These are phyloP conservation scores for Silene vulgaris DNA, from an alignment of 179 eudicot species.

Conservation along the genomic window DNA sequence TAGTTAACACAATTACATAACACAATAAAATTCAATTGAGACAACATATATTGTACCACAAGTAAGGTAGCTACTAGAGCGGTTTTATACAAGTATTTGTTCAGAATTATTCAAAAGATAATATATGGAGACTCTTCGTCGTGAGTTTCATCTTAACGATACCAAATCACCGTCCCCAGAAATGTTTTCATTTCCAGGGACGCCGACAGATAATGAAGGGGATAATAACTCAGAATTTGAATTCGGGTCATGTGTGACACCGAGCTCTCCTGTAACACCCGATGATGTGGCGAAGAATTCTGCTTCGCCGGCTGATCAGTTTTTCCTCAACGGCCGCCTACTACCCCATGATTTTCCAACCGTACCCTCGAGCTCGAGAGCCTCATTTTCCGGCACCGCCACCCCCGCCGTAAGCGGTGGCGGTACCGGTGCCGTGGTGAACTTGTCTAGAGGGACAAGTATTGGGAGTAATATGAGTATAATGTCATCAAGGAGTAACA, in stretches of 20 bases:
- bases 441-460: constrained; percentile 48
- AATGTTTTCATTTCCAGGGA: constrained; percentile 42
- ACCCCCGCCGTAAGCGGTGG: background rate
- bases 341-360: constrained; percentile 40
- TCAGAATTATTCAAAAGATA: background rate
- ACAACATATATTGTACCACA: no score
- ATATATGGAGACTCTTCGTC: constrained; percentile 14
- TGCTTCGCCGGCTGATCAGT: constrained; percentile 46
- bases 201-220: constrained; percentile 20
- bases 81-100: no score
- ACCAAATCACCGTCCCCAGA: constrained; percentile 34
- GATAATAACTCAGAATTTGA: constrained; percentile 38
- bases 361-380: constrained; percentile 19
- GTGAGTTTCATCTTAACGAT: constrained; percentile 8
- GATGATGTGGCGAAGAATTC: background rate
- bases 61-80: no score
- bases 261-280: constrained; percentile 20
- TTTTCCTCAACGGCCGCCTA: constrained; percentile 44
- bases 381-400: constrained; percentile 27
- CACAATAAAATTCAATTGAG: background rate
- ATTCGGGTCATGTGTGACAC: constrained; percentile 39
- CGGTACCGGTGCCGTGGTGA: background rate
- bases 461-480: constrained; percentile 49
- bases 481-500: constrained; percentile 55
- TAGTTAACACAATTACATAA: background rate